Evolutionary conservation across 2,329 filamentous ascomycete genomes (phyloP), one percentile per base, ranked within the genome.

Genomic region (Cladosporium colombiae): DNA sequence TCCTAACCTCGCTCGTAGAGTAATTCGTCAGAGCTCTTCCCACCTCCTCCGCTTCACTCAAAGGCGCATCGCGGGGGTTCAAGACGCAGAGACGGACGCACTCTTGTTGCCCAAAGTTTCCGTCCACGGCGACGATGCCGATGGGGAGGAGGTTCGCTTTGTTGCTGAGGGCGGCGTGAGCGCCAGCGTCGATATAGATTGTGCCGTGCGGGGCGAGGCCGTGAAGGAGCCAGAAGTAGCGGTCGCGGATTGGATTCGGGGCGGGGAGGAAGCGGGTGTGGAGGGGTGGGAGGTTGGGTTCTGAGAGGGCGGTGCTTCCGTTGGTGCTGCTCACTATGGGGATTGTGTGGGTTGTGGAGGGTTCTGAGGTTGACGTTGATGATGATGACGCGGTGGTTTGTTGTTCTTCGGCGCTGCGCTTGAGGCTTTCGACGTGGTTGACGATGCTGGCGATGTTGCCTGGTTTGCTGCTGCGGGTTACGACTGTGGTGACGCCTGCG

Each of bases 161-260:
- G 74, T 89, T 88, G 18, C 88, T 81, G 3, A 98, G 84, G 0
- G 94, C 95, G 37, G 85, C 83, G 79, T 93, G 89, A 3, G 94
- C 94, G 50, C 95, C 95, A n/a, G 87, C 82, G 81, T 99, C 95
- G 72, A 99, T 96, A 80, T 92, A 98, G 29, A 99, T 77, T 2
- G 90, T 96, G 16, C 95, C 95, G 74, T 96, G 93, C 0, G 95
- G 92, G 27, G 89, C 89, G 13, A 97, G 87, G 11, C 94, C 95
- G 78, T 99, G 92, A 0, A 98, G 85, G 58, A 99, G 89, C 95
- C 95, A 99, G 84, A 99, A 98, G 76, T 95, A 93, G 68, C 94
- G 90, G 77, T 97, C 95, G 65, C 92, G 89, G 67, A 98, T 95
- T 0, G 94, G 93, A 29, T 91, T 88, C 0, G 86, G 82, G 11